phyloP scores from a whole-genome alignment of 2,329 filamentous ascomycete genomes.

The Tolypocladium nubicola region DNA sequence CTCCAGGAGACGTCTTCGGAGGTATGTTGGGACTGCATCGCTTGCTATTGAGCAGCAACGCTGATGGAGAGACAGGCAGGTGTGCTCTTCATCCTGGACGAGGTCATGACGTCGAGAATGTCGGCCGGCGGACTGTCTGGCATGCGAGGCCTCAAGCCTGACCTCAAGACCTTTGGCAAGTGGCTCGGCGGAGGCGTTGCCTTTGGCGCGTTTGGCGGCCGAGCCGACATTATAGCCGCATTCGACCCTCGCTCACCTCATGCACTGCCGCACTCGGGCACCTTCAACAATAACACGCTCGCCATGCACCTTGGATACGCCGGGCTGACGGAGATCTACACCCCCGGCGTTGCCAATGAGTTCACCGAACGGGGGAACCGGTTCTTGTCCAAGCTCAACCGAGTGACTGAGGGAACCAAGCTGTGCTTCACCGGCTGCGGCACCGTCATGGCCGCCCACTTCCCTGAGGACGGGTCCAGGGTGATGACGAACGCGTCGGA shows the following conservation, averaged over 20 bases:
- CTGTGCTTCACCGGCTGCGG: conserved; percentile 27
- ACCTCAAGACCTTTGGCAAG: conserved; percentile 56
- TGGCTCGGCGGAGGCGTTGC: conserved; percentile 56
- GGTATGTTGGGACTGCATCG: conserved; percentile 5
- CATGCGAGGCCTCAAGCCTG: conserved; percentile 36
- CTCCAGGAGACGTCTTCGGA: conserved; percentile 36
- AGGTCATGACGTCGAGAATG: conserved; percentile 59
- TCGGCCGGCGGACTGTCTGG: conserved; percentile 35
- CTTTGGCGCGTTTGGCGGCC: conserved; percentile 58
- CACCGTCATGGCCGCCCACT: conserved; percentile 25
- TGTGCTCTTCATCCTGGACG: conserved; percentile 56
- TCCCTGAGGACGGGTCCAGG: conserved; percentile 16
- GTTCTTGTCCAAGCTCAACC: conserved; percentile 18
- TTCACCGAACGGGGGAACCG: conserved; percentile 21
- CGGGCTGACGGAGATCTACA: conserved; percentile 24
- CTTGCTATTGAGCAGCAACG: not conserved
- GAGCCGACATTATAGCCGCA: conserved; percentile 43
- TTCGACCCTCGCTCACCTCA: conserved; percentile 37
- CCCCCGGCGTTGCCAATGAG: conserved; percentile 16
- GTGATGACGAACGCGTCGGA: conserved; percentile 9
- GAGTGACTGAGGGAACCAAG: conserved; percentile 20
- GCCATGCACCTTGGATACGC: conserved; percentile 45
- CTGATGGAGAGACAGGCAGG: conserved; percentile 22
- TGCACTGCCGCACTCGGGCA: conserved; percentile 45
- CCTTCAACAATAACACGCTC: conserved; percentile 57